A percentile compares a stretch with the other conserved stretches of the same genome.
phyloP scores from a whole-genome alignment of 768 basidiomycete genomes.

The Mycena rosella region DNA sequence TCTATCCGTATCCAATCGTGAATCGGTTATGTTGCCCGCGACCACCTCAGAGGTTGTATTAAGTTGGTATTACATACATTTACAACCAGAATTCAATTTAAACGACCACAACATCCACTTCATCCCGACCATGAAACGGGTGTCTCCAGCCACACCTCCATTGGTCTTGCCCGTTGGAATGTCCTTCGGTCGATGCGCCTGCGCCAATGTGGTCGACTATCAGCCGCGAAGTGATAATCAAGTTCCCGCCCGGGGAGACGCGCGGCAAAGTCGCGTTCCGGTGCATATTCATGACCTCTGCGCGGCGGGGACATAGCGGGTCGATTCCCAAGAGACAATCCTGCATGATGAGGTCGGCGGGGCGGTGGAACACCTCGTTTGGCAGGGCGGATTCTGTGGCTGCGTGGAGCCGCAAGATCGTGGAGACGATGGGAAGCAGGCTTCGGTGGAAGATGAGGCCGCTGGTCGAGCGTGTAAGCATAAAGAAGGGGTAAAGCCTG shows the following conservation, averaged over 20 bases:
- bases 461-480: conserved; percentile 37
- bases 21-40: too few species aligned
- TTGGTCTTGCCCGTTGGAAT: conserved; percentile 47
- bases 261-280: background rate
- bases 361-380: conserved; percentile 44
- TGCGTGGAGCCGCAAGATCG: conserved; percentile 49
- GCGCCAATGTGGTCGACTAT: conserved; percentile 59
- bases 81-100: conserved; percentile 7
- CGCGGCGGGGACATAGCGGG: conserved; percentile 50
- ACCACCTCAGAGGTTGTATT: too few species aligned
- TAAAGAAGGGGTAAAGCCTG: conserved; percentile 5
- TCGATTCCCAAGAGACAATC: conserved; percentile 57
- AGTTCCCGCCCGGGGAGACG: conserved; percentile 34
- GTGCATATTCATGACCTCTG: conserved; percentile 25
- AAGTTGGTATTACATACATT: conserved; percentile 30
- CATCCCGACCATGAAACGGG: conserved; percentile 55
- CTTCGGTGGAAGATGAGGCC: conserved; percentile 56
- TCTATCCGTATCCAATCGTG: too few species aligned
- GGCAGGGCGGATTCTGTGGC: conserved; percentile 44
- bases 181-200: conserved; percentile 49
- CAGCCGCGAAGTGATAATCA: conserved; percentile 57
- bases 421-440: conserved; percentile 49
- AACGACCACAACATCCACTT: conserved; percentile 46
- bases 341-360: conserved; percentile 56
- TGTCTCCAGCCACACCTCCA: conserved; percentile 63